Base-by-base conservation (phyloP, 2,329 filamentous ascomycete species). In the Penicillium sp. region DNA sequence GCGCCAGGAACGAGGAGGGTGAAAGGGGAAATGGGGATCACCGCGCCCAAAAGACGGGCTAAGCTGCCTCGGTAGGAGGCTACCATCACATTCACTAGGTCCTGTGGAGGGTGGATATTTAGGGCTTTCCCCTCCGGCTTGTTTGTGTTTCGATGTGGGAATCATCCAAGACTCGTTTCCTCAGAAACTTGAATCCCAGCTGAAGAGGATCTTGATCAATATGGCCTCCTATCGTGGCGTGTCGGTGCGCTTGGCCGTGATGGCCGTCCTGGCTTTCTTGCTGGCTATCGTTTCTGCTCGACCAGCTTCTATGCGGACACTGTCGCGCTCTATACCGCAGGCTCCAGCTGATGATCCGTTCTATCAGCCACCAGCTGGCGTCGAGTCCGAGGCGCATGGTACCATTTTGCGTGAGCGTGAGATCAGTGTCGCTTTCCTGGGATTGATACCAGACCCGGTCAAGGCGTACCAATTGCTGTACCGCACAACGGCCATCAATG, bases 381-480 rank as follows among this genome's bases (percentile, higher is more conserved):
- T 65, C 47, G 70, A 70, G 49, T 60, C 53, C 3, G 26, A 64
- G 37, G 61, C 45, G 0, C 71, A 68, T 9, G 72, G 72, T 5
- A 66, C 67, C 17, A 69, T 74, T 45, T 57, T 74, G 40, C 68
- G 63, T 3, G 51, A 68, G n/a, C 68, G 71, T 8, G 58, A 44
- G 6, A 53, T 72, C 44, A 51, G n/a, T 26, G 64, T 65, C 15
- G 60, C 65, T 17, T 68, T 72, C 51, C 56, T 72, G 9, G 70
- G 70, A 12, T 22, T 70, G 4, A 60, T 73, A 19, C 67, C 66
- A 4, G 58, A 70, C 38, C 70, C 66, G 1, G 65, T 74, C 6
- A 62, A 68, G 12, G 69, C 67, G 7, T 73, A 76, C 51, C 76
- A 81, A 62, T 68, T 82, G 42, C 72, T 81, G 1, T 81, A 81